These are phyloP conservation scores for Cunninghamia lanceolata DNA, from an alignment of 75 land plant species.

Conservation along the genomic window DNA sequence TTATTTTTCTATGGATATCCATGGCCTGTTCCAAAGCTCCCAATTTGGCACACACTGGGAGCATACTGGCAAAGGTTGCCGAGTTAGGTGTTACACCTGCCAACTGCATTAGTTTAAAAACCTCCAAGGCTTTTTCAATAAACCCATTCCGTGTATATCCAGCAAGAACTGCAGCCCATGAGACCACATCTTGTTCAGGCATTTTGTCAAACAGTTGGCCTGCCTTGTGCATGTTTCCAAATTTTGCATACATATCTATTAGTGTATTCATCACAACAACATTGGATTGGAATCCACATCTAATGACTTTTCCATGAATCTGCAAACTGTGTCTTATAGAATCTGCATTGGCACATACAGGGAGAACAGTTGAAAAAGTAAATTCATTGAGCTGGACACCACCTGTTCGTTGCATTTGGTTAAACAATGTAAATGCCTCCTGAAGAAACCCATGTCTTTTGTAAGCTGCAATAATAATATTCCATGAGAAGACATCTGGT, in stretches of 20 bases:
- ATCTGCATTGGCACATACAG: neutral
- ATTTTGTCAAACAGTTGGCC: neutral
- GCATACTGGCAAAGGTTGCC: conserved; percentile 46
- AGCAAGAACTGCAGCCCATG: conserved; percentile 21
- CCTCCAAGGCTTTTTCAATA: neutral
- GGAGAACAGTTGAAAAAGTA: neutral
- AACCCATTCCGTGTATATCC: conserved; percentile 15
- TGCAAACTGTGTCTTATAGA: neutral
- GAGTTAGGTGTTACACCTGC: conserved; percentile 26
- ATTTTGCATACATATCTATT: conserved; percentile 22
- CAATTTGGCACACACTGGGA: conserved; percentile 61
- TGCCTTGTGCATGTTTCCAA: conserved; percentile 6
- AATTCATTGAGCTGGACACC: neutral
- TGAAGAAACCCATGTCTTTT: neutral
- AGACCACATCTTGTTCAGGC: neutral
- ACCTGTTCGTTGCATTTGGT: conserved; percentile 2
- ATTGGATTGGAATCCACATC: conserved; percentile 5
- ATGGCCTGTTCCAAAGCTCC: conserved; percentile 35
- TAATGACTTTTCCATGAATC: conserved; percentile 2
- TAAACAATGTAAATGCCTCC: neutral
- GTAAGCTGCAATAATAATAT: neutral
- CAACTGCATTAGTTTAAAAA: neutral
- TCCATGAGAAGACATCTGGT: conserved; percentile 3
- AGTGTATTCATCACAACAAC: conserved; percentile 14
- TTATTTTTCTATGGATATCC: conserved; percentile 41